A percentile compares a stretch with the other conserved stretches of the same genome.
phyloP scores from a whole-genome alignment of 371 early-diverging fungal genomes.

The Mucor circinelloides region DNA sequence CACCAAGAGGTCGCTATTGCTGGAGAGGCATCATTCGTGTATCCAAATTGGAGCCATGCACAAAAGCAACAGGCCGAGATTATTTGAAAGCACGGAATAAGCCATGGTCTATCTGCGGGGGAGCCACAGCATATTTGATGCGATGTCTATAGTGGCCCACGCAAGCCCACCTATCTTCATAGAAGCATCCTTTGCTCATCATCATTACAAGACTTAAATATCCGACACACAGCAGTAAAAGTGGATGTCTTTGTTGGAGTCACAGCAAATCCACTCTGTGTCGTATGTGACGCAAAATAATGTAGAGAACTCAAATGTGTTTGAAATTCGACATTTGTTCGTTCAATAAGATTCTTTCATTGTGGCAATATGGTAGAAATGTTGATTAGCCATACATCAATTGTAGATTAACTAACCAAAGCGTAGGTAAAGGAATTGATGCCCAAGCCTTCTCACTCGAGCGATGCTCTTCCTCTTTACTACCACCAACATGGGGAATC shows the following conservation, averaged over 20 bases:
- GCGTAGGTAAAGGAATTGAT: not conserved
- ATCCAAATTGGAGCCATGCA: not conserved
- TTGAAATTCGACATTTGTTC: not conserved
- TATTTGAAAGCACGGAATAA: too few species aligned
- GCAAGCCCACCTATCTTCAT: not conserved
- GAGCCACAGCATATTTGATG: too few species aligned
- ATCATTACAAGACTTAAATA: not conserved
- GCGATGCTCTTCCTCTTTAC: conserved; percentile 15
- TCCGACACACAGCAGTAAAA: not conserved
- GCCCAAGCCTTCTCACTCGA: conserved; percentile 19
- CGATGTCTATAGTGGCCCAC: not conserved
- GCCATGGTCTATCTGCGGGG: too few species aligned
- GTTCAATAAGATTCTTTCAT: not conserved
- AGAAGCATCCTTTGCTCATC: not conserved
- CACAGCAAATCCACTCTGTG: not conserved
- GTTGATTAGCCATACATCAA: not conserved
- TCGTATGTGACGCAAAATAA: conserved; percentile 1
- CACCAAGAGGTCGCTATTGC: too few species aligned
- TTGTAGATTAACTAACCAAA: not conserved
- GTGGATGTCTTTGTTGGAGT: not conserved
- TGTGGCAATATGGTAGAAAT: not conserved
- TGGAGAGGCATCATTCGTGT: not conserved
- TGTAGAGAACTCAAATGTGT: not conserved
- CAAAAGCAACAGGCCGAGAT: not conserved
- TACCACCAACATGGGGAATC: not conserved